These are phyloP conservation scores for Cymbopogon citratus DNA, from an alignment of 176 grass and related monocot genomes.

Conservation along the genomic window DNA sequence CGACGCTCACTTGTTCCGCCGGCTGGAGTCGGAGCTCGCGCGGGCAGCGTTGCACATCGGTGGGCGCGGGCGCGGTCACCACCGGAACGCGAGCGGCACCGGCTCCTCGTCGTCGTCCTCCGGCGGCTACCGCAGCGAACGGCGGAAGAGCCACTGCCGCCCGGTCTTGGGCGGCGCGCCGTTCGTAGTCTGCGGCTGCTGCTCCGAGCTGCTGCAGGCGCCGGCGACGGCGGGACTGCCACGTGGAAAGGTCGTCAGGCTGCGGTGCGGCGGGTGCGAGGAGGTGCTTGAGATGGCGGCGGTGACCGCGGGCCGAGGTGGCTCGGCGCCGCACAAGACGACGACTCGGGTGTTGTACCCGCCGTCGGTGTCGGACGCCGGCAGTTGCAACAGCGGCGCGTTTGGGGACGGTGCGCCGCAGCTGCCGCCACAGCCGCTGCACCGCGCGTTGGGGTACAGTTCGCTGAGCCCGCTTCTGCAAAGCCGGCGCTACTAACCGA, in stretches of 20 bases:
- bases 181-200: conserved; percentile 52
- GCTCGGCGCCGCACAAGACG: background rate
- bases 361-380: background rate
- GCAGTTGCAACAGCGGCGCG: background rate
- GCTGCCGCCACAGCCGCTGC: conserved; percentile 11
- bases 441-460: conserved; percentile 15
- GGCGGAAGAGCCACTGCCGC: conserved; percentile 27
- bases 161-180: conserved; percentile 54
- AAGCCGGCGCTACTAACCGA: conserved; percentile 8
- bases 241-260: conserved; percentile 11
- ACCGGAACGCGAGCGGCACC: background rate
- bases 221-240: conserved; percentile 18
- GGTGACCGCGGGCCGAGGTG: conserved; percentile 10
- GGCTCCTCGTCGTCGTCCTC: background rate
- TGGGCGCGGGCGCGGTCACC: background rate
- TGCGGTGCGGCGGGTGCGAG: conserved; percentile 56
- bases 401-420: background rate
- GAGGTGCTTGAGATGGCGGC: conserved; percentile 28
- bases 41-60: background rate
- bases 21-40: conserved; percentile 13
- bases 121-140: background rate
- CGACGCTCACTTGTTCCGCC: conserved; percentile 18
- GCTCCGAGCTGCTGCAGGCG: conserved; percentile 41
- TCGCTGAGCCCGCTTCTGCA: conserved; percentile 12
- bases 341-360: background rate